phyloP scores from a whole-genome alignment of 2,329 filamentous ascomycete genomes.

The Monilinia aucupariae region DNA sequence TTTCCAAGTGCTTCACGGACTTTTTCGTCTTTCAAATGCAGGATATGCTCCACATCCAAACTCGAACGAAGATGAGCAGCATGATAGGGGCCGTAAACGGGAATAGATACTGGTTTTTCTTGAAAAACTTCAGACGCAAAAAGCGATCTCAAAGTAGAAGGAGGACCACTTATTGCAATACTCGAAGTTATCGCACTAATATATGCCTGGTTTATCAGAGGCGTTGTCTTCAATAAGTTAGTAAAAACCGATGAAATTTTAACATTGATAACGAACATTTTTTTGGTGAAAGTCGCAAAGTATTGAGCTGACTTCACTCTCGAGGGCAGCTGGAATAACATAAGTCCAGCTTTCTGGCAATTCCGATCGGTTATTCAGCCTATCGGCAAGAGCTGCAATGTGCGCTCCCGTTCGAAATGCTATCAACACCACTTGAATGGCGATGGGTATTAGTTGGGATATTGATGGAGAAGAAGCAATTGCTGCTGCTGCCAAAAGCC shows the following conservation, averaged over 20 bases:
- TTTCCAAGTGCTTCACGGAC: conserved; percentile 39
- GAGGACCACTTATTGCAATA: conserved; percentile 17
- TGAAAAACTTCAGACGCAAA: conserved; percentile 13
- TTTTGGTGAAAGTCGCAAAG: conserved; percentile 54
- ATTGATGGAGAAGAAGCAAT: conserved; percentile 15
- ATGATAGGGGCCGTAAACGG: conserved; percentile 32
- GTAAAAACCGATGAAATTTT: neutral
- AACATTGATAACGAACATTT: conserved; percentile 39
- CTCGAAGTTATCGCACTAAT: conserved; percentile 12
- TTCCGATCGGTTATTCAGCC: conserved; percentile 32
- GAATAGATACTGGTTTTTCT: conserved; percentile 19
- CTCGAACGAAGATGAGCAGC: conserved; percentile 31
- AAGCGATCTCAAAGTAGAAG: conserved; percentile 12
- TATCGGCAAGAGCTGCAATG: conserved; percentile 20
- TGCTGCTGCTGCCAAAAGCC: conserved; percentile 15
- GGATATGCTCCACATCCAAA: conserved; percentile 25
- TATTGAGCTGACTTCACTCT: conserved; percentile 45
- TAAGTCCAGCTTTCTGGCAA: conserved; percentile 60
- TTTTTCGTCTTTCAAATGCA: conserved; percentile 34
- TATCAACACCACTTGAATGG: conserved; percentile 14
- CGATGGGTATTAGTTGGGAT: conserved; percentile 15
- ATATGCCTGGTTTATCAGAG: conserved; percentile 39
- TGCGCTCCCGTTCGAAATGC: conserved; percentile 12
- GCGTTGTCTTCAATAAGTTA: conserved; percentile 34
- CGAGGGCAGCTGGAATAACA: conserved; percentile 53